phyloP scores from a whole-genome alignment of 2,329 filamentous ascomycete genomes.

The Botryosphaeria agaves region DNA sequence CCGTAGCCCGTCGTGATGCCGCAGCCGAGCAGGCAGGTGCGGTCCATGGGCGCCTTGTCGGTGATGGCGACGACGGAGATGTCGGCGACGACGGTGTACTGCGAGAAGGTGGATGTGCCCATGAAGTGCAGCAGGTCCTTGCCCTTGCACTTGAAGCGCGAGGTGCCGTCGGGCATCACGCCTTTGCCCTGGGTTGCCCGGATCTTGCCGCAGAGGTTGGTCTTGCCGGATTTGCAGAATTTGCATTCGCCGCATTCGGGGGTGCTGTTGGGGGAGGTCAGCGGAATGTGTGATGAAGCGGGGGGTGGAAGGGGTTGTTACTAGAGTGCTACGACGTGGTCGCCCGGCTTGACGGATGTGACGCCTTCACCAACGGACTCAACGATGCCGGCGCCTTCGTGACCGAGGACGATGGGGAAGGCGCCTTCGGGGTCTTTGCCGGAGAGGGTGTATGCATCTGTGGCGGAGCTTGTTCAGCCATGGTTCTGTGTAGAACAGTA shows the following conservation, averaged over 20 bases:
- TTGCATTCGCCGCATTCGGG: slow-evolving; percentile 97
- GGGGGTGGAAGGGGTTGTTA: slow-evolving; percentile 19
- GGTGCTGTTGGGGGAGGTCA: slow-evolving; percentile 42
- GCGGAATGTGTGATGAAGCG: slow-evolving; percentile 1
- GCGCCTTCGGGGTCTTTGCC: slow-evolving; percentile 95
- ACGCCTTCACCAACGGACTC: slow-evolving; percentile 92
- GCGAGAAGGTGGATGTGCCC: slow-evolving; percentile 96
- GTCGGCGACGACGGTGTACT: slow-evolving; percentile 97
- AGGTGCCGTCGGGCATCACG: slow-evolving; percentile 93
- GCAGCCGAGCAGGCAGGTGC: slow-evolving; percentile 88
- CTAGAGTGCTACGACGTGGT: slow-evolving; percentile 83
- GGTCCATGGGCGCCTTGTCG: slow-evolving; percentile 81
- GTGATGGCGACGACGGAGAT: slow-evolving; percentile 95
- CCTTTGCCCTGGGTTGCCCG: slow-evolving; percentile 89
- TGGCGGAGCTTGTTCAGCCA: too few relatives aligned
- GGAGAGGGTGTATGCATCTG: slow-evolving; percentile 84
- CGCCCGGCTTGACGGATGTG: slow-evolving; percentile 82
- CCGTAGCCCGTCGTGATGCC: slow-evolving; percentile 98
- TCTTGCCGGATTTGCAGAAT: slow-evolving; percentile 99
- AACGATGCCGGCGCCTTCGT: slow-evolving; percentile 82
- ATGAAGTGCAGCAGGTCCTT: slow-evolving; percentile 96
- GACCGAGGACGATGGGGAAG: slow-evolving; percentile 76
- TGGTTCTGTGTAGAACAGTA: too few relatives aligned
- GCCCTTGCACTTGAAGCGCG: slow-evolving; percentile 86
- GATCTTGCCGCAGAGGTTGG: slow-evolving; percentile 98